Base-by-base conservation (phyloP, 495 filamentous ascomycete genomes). In the Xylaria palmicola region DNA sequence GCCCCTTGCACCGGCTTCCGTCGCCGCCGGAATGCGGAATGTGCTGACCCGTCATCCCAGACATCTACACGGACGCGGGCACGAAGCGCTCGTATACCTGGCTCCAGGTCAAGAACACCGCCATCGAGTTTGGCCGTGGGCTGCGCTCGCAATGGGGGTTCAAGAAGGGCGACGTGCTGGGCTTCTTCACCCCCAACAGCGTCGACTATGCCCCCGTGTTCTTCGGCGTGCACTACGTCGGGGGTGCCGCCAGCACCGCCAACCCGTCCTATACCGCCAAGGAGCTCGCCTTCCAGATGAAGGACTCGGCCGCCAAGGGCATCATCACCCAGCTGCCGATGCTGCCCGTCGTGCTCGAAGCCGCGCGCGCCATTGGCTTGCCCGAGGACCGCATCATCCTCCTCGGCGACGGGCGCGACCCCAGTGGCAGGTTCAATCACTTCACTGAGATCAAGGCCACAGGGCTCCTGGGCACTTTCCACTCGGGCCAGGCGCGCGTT, bases 241-340 rank as follows among this genome's bases (percentile, higher is more conserved):
- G 92, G 45, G 93, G 90, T 19, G 77, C 88, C 49, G 70, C 91
- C 17, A 91, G 88, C 2, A 90, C 94, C 0, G 92, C 91, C 10
- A 97, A 97, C 70, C 93, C 94, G 22, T 83, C 84, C 1, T 97
- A 97, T 74, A 95, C 88, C 1, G 83, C 79, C 22, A 86, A 96
- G 6, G 93, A 98, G 70, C 81, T 98, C 13, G 88, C 89, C 17
- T 95, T 90, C 71, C 94, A 97, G 73, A 82, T 98, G 60, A 85
- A 88, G 65, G 88, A 95, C 72, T 87, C 90, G 0, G 81, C 83
- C 1, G 92, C 91, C 30, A 92, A 87, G 67, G 91, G 79, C 1
- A 72, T 98, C 20, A 82, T 88, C 3, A 98, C 94, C 0, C 89
- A 79, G 53, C 66, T 78, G 6, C 72, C 86, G 0, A 77, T 87